Conservation (phyloP, 1,284 basidiomycete species). For the Leccinum pachyderme region DNA sequence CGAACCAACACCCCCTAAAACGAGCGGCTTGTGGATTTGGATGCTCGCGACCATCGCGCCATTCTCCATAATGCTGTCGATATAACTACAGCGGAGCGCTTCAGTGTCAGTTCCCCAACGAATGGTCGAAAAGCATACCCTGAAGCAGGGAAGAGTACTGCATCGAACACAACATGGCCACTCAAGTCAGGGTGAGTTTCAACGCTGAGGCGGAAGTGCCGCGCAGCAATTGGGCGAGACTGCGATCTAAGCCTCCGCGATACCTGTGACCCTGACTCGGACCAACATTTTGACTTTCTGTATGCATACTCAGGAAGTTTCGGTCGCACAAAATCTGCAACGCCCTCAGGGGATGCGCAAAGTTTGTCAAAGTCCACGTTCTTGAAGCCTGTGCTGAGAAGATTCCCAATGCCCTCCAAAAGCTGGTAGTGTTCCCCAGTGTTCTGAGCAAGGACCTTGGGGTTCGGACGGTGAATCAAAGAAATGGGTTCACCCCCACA, state of each 20-base stretch:
- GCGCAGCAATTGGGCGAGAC: conserved; percentile 21
- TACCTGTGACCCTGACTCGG: conserved; percentile 18
- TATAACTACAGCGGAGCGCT: conserved; percentile 13
- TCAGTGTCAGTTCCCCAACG: background rate
- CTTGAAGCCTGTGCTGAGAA: conserved; percentile 27
- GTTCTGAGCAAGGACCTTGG: conserved; percentile 29
- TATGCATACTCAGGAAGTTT: conserved; percentile 19
- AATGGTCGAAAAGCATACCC: conserved; percentile 17
- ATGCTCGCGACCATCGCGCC: conserved; percentile 29
- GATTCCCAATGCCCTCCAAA: conserved; percentile 29
- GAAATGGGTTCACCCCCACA: conserved; percentile 30
- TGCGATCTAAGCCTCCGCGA: conserved; percentile 24
- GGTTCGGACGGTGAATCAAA: conserved; percentile 30
- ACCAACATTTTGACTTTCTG: conserved; percentile 20
- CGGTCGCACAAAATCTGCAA: conserved; percentile 10
- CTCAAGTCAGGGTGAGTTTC: conserved; percentile 29
- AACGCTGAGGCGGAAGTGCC: conserved; percentile 26
- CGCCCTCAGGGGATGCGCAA: conserved; percentile 23
- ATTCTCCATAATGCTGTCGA: conserved; percentile 33
- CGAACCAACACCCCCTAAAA: conserved; percentile 17
- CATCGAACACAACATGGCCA: conserved; percentile 29
- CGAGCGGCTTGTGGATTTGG: conserved; percentile 27
- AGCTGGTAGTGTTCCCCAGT: conserved; percentile 32
- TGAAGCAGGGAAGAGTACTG: conserved; percentile 28
- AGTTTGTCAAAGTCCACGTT: conserved; percentile 25